These are phyloP conservation scores for Solanum rostratum DNA, from an alignment of 257 asterid genomes.

Conservation along the genomic window DNA sequence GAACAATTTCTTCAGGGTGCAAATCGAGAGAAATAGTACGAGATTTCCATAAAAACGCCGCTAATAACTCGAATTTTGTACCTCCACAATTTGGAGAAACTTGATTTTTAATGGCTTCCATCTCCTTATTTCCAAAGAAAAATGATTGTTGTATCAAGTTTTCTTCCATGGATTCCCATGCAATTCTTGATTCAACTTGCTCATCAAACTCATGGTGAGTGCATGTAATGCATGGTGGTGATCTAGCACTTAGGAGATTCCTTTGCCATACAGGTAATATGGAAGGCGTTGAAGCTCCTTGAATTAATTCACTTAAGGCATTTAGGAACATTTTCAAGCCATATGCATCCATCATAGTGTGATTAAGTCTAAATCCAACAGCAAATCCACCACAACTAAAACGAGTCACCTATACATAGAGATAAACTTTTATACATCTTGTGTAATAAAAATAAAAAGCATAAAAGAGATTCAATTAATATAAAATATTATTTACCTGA, in stretches of 20 bases:
- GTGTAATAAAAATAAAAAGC: too few relatives aligned
- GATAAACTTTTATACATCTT: too few relatives aligned
- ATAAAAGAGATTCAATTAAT: too few relatives aligned
- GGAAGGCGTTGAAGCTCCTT: background rate
- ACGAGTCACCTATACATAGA: background rate
- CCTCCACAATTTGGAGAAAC: background rate
- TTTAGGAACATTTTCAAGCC: constrained; percentile 2
- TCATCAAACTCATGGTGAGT: constrained; percentile 6
- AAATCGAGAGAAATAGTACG: constrained; percentile 1
- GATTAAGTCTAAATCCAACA: background rate
- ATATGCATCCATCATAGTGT: constrained; percentile 3
- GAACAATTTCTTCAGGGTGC: background rate
- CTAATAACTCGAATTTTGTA: background rate
- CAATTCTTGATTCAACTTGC: background rate
- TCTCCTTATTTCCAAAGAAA: constrained; percentile 5
- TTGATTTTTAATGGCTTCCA: background rate
- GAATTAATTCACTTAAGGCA: background rate
- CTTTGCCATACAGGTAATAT: constrained; percentile 16
- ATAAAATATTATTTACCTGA: background rate
- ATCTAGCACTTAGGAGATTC: background rate
- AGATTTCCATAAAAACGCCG: constrained; percentile 4
- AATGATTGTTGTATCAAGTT: background rate
- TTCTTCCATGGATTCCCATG: background rate
- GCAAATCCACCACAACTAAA: constrained; percentile 7
- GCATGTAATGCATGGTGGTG: constrained; percentile 1